These are phyloP conservation scores for Eleusine coracana DNA, from an alignment of 176 grass and related monocot genomes.

Conservation along the genomic window DNA sequence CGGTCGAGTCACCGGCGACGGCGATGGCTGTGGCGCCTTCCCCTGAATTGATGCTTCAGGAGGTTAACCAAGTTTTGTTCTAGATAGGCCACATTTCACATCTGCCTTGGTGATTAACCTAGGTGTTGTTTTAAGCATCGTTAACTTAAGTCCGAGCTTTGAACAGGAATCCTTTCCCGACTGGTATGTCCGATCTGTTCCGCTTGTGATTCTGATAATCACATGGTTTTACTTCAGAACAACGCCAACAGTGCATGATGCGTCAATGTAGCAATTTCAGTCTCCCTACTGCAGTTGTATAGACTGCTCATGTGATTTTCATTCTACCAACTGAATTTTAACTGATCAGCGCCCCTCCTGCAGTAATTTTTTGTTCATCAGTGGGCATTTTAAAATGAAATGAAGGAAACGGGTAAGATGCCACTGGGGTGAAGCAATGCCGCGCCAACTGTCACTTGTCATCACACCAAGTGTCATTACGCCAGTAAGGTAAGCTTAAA, in stretches of 20 bases:
- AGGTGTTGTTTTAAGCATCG: background rate
- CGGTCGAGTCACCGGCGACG: background rate
- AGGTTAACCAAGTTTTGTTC: background rate
- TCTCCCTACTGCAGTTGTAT: too few species aligned
- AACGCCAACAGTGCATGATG: background rate
- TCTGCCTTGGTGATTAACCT: background rate
- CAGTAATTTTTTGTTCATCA: too few species aligned
- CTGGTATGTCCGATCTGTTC: background rate
- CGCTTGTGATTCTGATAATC: background rate
- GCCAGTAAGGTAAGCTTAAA: background rate
- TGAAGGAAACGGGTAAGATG: background rate
- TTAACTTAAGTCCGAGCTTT: background rate
- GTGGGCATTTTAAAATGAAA: too few species aligned
- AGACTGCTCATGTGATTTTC: too few species aligned
- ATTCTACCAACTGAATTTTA: too few species aligned
- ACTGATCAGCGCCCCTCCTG: too few species aligned
- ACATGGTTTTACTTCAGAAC: background rate
- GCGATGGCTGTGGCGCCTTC: background rate
- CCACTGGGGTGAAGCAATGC: background rate
- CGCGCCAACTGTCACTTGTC: background rate
- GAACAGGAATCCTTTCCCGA: background rate
- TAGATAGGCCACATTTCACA: background rate
- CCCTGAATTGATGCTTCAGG: background rate
- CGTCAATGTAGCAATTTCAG: too few species aligned
- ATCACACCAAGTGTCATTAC: background rate